Conservation (phyloP, 352 stramenopile species). For the Stephanocyclus meneghinianus region DNA sequence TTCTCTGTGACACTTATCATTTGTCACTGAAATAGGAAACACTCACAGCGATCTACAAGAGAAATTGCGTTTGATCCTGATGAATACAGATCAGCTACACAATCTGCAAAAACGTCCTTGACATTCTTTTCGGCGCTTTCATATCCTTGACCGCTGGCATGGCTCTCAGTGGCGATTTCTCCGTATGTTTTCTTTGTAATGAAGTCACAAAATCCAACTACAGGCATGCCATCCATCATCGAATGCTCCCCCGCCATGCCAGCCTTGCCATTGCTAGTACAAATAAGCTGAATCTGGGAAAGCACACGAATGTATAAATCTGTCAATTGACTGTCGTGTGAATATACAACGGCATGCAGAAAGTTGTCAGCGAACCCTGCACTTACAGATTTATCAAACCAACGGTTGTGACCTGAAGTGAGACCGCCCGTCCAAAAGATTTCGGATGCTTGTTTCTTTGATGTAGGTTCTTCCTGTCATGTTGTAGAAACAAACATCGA, state of each 20-base stretch:
- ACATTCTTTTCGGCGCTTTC: conserved; percentile 36
- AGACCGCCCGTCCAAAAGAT: conserved; percentile 67
- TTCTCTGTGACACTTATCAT: not conserved
- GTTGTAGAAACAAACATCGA: not conserved
- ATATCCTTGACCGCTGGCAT: conserved; percentile 40
- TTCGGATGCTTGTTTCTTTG: conserved; percentile 70
- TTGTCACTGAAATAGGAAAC: not conserved
- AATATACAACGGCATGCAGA: no score
- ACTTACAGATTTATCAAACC: conserved; percentile 92
- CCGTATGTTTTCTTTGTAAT: conserved; percentile 87
- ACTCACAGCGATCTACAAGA: conserved; percentile 78
- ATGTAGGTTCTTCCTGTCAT: conserved; percentile 44
- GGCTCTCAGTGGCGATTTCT: conserved; percentile 77
- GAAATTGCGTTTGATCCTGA: conserved; percentile 30
- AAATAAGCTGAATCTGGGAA: conserved; percentile 89
- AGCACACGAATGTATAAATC: no score
- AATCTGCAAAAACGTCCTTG: conserved; percentile 67
- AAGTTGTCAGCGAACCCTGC: no score
- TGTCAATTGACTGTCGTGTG: no score
- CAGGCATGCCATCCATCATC: conserved; percentile 95
- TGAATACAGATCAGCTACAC: conserved; percentile 33
- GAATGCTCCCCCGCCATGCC: conserved; percentile 94
- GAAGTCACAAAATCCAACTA: conserved; percentile 92
- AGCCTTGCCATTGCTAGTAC: conserved; percentile 93
- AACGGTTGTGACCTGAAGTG: conserved; percentile 89